Evolutionary conservation across 495 filamentous ascomycete species (phyloP).

Genomic region (Letharia lupina): DNA sequence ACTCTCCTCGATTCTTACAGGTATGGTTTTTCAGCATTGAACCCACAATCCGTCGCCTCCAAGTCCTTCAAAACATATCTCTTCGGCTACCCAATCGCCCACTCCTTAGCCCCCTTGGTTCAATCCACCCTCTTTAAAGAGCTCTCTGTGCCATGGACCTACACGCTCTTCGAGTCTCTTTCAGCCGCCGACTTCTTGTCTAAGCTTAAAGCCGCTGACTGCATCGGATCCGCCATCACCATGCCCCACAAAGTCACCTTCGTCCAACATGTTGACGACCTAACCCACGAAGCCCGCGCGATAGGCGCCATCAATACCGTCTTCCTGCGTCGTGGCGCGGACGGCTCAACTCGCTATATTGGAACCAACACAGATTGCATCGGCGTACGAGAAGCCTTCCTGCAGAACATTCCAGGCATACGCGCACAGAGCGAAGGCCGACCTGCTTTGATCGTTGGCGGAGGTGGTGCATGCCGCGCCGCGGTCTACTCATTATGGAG

Average conservation of each 20-base stretch:
- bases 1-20: not conserved
- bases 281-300: not conserved
- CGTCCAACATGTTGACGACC: not conserved
- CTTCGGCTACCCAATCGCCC: not conserved
- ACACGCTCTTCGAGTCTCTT: not conserved
- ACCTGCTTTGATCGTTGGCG: not conserved
- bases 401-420: not conserved
- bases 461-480: not conserved
- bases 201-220: not conserved
- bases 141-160: not conserved
- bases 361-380: not conserved
- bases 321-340: not conserved
- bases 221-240: not conserved
- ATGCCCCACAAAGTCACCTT: not conserved
- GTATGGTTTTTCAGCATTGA: not conserved
- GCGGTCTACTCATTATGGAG: not conserved
- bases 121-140: not conserved
- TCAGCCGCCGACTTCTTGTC: not conserved
- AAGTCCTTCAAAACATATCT: not conserved
- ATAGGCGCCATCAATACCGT: not conserved
- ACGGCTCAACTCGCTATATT: not conserved
- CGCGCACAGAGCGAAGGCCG: not conserved
- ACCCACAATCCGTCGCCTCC: slow-evolving; percentile 4
- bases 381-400: not conserved
- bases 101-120: not conserved